phyloP scores from a whole-genome alignment of 108 stramenopile species.

The Pseudonitzschia delicatissima region DNA sequence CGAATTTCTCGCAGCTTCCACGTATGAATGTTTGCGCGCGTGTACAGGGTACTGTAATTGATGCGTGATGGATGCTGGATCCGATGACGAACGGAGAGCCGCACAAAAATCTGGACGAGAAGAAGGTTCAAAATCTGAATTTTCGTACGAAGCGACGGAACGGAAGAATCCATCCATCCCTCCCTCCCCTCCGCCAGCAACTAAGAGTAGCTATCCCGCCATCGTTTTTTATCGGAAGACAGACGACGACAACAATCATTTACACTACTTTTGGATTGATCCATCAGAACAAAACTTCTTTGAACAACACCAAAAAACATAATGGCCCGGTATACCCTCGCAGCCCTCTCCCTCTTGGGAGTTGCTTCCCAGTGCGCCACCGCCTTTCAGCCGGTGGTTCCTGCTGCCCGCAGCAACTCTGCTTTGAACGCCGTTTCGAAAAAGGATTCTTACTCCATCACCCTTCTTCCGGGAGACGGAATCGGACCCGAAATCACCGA shows the following conservation, averaged over 20 bases:
- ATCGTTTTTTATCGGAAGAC: background rate
- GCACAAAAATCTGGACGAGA: background rate
- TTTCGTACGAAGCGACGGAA: too few relatives aligned
- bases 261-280: background rate
- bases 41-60: too few relatives aligned
- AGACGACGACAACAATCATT: background rate
- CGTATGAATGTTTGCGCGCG: too few relatives aligned
- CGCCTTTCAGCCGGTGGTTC: background rate
- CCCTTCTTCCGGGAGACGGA: conserved; percentile 89
- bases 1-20: background rate
- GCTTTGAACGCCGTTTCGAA: conserved; percentile 66
- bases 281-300: background rate
- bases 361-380: background rate
- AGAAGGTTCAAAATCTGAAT: background rate
- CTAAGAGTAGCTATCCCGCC: too few relatives aligned
- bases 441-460: conserved; percentile 80
- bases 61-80: too few relatives aligned
- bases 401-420: background rate
- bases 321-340: conserved; percentile 18
- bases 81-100: background rate
- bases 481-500: conserved; percentile 93
- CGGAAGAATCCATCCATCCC: too few relatives aligned
- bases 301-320: background rate
- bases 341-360: conserved; percentile 12
- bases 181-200: too few relatives aligned